Base-by-base conservation (phyloP, 345 rosid genomes). In the Lumnitzera littorea region DNA sequence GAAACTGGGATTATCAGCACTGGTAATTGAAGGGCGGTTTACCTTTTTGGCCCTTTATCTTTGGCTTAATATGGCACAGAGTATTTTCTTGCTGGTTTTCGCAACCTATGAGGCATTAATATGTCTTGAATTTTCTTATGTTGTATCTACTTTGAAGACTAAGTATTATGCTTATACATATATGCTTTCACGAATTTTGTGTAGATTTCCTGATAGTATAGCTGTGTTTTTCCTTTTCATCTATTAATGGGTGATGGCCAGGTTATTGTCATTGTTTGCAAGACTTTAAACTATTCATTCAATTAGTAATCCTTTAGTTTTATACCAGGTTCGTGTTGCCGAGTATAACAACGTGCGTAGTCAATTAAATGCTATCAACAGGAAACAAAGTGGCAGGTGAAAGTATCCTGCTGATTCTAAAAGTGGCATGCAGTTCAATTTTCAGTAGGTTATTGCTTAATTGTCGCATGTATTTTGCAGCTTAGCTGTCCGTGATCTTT, bases 331-430 rank as follows among this genome's bases (percentile, higher is more conserved):
- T 72, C 96, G 98, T 67, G 88, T 82, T 54, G 92, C 96, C 67
- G 98, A 91, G 80, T 84, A 95, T 80, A 91, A 68, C 81, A 91
- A 87, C 77, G 81, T 91, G 50, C 96, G 96, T 9, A 85, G 96
- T 79, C 98, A 91, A 72, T 94, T 95, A 66, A 95, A 85, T 82
- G 88, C 94, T 61, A 88, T 91, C 53, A 95, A 88, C 68, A 74
- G 96, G 66, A 95, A 95, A 82, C 98, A 95, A 65, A 95, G 90
- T 78, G 99, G 98, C 74, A 95, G 99, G 99, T 91, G 68, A 25
- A 36, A 36, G 48, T 43, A 12, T 48, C 50, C 43, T 36, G 43
- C 43, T 36, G 43, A 36, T 36, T 36, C 43, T 9, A 36, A 29
- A 3, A 36, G 43, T 36, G 43, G 43, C 43, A 36, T 4, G 43